Conservation (phyloP, 495 filamentous ascomycete species). For the Podospora tetraspora region DNA sequence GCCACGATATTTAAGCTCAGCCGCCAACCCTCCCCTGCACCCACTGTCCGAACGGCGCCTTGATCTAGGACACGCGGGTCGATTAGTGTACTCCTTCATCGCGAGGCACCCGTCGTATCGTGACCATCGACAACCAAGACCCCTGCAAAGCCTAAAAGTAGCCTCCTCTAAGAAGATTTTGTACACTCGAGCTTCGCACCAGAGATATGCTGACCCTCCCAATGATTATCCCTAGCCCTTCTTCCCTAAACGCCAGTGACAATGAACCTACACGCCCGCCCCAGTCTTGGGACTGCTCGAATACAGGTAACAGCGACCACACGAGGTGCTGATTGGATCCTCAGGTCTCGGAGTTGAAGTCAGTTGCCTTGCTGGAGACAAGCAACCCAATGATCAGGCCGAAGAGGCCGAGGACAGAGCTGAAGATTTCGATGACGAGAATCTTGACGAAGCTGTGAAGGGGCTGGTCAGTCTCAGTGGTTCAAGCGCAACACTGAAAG, state of each 20-base stretch:
- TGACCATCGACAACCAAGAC: constrained; percentile 9
- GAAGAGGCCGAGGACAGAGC: constrained; percentile 95
- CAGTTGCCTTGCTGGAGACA: constrained; percentile 70
- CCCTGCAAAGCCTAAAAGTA: constrained; percentile 12
- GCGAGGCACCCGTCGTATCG: constrained; percentile 10
- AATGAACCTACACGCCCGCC: constrained; percentile 30
- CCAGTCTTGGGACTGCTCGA: constrained; percentile 19
- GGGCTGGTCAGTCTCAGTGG: neutral
- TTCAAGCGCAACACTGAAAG: neutral
- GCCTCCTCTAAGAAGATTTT: constrained; percentile 21
- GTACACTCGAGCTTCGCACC: constrained; percentile 27
- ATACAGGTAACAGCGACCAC: constrained; percentile 7
- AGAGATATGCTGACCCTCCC: constrained; percentile 29
- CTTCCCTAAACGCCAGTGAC: constrained; percentile 34
- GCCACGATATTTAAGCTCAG: neutral
- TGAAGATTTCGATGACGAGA: constrained; percentile 98
- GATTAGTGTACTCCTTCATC: neutral
- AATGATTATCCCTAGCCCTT: constrained; percentile 23
- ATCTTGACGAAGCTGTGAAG: constrained; percentile 87
- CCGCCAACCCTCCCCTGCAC: neutral
- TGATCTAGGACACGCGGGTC: too few species aligned
- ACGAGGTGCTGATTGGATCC: neutral
- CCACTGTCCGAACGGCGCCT: neutral
- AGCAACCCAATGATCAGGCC: constrained; percentile 92
- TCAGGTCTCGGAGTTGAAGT: constrained; percentile 54